Conservation (phyloP, 192 early-diverging fungal species). For the Entophlyctis luteolus region DNA sequence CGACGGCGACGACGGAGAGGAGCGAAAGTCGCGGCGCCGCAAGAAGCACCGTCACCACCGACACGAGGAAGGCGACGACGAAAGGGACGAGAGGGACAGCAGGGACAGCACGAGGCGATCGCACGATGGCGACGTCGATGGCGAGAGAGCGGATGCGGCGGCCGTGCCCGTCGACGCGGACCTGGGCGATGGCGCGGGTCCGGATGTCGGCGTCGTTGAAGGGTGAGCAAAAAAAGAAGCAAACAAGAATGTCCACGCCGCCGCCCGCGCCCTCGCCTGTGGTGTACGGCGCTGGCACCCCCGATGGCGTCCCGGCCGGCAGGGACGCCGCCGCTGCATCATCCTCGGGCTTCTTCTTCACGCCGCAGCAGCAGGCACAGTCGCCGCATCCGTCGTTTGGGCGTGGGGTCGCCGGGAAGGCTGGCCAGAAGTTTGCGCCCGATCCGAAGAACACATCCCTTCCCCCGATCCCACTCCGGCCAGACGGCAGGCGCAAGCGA, state of each 20-base stretch:
- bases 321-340: background rate
- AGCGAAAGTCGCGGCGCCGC: too few species aligned
- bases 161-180: too few species aligned
- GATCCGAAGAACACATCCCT: background rate
- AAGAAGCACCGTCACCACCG: too few species aligned
- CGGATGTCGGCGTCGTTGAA: too few species aligned
- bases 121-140: background rate
- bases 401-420: background rate
- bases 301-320: background rate
- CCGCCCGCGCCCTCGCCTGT: background rate
- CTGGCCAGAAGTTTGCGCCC: background rate
- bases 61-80: too few species aligned
- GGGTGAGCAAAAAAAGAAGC: too few species aligned
- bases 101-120: too few species aligned
- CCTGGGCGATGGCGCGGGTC: too few species aligned
- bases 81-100: too few species aligned
- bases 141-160: background rate
- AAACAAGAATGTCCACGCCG: background rate
- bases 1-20: too few species aligned
- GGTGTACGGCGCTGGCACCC: background rate
- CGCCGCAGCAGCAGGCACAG: background rate
- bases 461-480: constrained; percentile 5
- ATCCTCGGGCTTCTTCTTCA: background rate
- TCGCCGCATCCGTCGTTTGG: constrained; percentile 10
- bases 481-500: constrained; percentile 44